Evolutionary conservation across 768 basidiomycete species (phyloP), one percentile per base, ranked within the genome.

Genomic region (Lactarius indigo): DNA sequence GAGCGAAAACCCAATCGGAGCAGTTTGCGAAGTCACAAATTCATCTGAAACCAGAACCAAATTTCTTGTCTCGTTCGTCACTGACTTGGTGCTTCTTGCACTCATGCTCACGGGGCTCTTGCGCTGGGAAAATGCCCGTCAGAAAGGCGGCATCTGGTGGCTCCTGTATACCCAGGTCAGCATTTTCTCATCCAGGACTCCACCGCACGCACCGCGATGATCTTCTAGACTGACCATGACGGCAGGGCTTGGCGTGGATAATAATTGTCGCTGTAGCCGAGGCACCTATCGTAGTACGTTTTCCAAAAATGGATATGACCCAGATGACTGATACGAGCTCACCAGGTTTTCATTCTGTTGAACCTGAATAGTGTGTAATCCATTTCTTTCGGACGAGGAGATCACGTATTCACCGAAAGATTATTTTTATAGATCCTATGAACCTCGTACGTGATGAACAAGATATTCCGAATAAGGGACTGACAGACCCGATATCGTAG

Each of bases 101-200:
- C 59, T 65, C 31, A 61, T 61, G 64, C 31, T 65, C 15, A 26
- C 13, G 3, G 64, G 64, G 6, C 30, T 65, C 23, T 47, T 56
- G 18, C 64, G 64, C 26, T 65, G 64, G 64, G 33, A 47, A n/a
- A 26, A 37, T 20, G 31, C 41, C 7, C 64, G 20, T 44, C 8
- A 4, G 33, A 7, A 3, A 23, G 54, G 59, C 5, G 52, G 59
- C 2, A n/a, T 56, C 23, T 65, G 59, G 64, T 12, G 18, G 54
- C n/a, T 61, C 20, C 54, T 65, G 35, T 65, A 57, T 18, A 44
- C 47, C 1, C 58, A 64, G 30, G 58, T 59, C 12, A 35, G 30
- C 26, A 17, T 8, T 56, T 39, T 23, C 18, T 23, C 23, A 2
- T 23, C n/a, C 23, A 10, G 4, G 10, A 23, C 12, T 3, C n/a